phyloP scores from a whole-genome alignment of 352 stramenopile genomes.

The Globisporangium radiosum region DNA sequence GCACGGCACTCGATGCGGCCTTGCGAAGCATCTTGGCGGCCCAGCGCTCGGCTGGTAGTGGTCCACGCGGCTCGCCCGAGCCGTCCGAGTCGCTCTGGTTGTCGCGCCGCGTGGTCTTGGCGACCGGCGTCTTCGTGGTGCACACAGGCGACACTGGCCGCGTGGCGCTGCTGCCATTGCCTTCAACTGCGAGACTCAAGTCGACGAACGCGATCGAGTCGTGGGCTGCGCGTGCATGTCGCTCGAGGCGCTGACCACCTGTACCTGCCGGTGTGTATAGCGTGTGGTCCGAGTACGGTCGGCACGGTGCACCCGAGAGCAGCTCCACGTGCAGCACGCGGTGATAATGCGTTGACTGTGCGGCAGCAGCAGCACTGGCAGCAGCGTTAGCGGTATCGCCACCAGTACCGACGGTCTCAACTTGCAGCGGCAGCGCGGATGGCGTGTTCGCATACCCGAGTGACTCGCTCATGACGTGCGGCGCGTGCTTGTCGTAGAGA shows the following conservation, averaged over 20 bases:
- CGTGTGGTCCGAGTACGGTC: conserved; percentile 68
- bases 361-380: no score
- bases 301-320: conserved; percentile 46
- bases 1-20: conserved; percentile 39
- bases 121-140: conserved; percentile 1
- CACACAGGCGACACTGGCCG: neutral
- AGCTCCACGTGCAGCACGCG: conserved; percentile 63
- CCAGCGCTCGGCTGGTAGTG: conserved; percentile 20
- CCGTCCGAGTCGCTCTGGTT: conserved; percentile 3
- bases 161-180: conserved; percentile 7
- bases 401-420: neutral
- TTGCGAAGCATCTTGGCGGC: conserved; percentile 51
- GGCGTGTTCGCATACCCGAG: conserved; percentile 12
- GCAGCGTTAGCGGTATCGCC: no score
- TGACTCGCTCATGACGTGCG: conserved; percentile 12
- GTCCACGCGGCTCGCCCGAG: no score
- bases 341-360: no score
- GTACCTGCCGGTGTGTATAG: conserved; percentile 37
- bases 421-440: no score
- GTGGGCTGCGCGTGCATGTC: conserved; percentile 15
- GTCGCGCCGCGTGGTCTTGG: conserved; percentile 7
- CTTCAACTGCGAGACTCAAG: conserved; percentile 40
- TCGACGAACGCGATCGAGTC: conserved; percentile 70
- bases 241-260: conserved; percentile 12
- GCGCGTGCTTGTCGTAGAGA: conserved; percentile 51